Conservation (phyloP, 768 basidiomycete genomes). For the Leccinum aurantiacum region DNA sequence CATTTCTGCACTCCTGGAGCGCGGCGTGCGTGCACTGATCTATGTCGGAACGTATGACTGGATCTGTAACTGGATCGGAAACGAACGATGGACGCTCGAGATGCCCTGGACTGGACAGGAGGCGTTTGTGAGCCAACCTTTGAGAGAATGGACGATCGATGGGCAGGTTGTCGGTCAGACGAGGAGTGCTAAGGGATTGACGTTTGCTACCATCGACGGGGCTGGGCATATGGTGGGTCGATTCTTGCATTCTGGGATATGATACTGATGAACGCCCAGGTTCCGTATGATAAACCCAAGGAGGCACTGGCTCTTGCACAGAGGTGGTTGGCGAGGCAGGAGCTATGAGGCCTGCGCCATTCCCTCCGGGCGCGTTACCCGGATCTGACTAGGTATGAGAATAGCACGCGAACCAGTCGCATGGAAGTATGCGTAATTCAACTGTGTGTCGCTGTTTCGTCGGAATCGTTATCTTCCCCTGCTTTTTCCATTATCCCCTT, state of each 20-base stretch:
- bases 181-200: constrained; percentile 58
- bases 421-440: neutral
- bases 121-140: constrained; percentile 46
- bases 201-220: constrained; percentile 62
- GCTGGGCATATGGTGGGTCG: constrained; percentile 74
- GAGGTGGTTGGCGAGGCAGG: constrained; percentile 42
- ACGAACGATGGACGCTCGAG: constrained; percentile 71
- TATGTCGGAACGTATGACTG: constrained; percentile 78
- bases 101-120: constrained; percentile 70
- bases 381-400: neutral
- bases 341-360: constrained; percentile 11
- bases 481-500: neutral
- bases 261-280: constrained; percentile 33
- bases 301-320: constrained; percentile 51
- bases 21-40: constrained; percentile 71
- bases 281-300: constrained; percentile 62
- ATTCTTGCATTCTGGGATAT: neutral
- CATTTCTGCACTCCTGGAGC: constrained; percentile 59
- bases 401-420: neutral
- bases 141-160: constrained; percentile 59
- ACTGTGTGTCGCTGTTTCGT: neutral
- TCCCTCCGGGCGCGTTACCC: neutral
- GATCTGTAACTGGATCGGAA: constrained; percentile 80
- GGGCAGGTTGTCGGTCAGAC: constrained; percentile 52
- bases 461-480: neutral